Evolutionary conservation across 768 basidiomycete genomes (phyloP), one percentile per base, ranked within the genome.

Genomic region (Stropharia rugosoannulata): DNA sequence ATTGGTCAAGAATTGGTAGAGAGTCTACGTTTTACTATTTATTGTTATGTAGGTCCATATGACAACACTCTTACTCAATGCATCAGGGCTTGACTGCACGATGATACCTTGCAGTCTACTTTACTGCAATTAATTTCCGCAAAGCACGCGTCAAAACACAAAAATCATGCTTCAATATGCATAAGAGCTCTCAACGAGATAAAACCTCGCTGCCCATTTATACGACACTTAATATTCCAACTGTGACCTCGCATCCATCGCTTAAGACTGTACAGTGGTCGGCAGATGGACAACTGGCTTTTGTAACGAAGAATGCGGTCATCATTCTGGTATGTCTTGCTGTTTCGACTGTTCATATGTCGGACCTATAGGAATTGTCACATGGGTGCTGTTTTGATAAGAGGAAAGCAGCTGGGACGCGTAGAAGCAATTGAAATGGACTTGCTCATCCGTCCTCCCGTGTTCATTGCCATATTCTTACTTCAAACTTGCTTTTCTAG

Each of bases 231-330:
- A 80, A 66, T 59, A 72, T 90, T 27, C 80, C 87, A 16, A 82
- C 85, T 6, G 82, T 82, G 46, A 78, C 83, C 10, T 74, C 84
- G 4, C 73, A 78, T 51, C 85, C 89, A 1, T 86, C 86, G 1
- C 62, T 67, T 27, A 80, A 74, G 10, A 80, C 80, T 62, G 66
- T 93, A 8, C 89, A 90, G 66, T 90, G 87, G 85, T 84, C 88
- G 12, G 78, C 77, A 13, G 89, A 92, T 49, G 90, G 90, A 0
- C 90, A 93, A 63, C 72, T 84, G 0, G 75, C 80, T 51, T 80
- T 92, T 51, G 67, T 80, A n/a, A 85, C 88, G 6, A 86, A 86
- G 66, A 76, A 77, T 29, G 83, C 83, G 0, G 78, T 86, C 3
- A 81, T 90, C 62, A 83, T 93, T 32, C 62, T 93, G 73, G 90